phyloP scores from a whole-genome alignment of 1,284 basidiomycete genomes.

The Trametes pubescens region DNA sequence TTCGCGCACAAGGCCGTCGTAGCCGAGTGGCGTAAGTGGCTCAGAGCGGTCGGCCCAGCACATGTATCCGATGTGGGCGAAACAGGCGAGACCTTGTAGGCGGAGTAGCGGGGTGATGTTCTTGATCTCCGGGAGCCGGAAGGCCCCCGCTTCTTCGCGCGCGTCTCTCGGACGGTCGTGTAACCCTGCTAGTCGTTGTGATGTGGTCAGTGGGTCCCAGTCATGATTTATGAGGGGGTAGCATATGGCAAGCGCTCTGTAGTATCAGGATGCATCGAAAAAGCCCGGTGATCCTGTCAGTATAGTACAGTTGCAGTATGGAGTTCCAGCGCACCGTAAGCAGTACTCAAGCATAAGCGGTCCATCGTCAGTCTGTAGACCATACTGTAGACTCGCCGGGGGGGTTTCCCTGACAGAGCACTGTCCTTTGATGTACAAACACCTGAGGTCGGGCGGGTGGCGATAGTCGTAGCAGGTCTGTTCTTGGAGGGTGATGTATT shows the following conservation, averaged over 20 bases:
- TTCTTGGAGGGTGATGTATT: slow-evolving; percentile 10
- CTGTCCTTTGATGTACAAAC: slow-evolving; percentile 2
- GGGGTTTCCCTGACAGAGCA: not conserved
- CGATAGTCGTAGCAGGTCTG: slow-evolving; percentile 14
- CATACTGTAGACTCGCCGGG: not conserved
- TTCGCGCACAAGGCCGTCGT: not conserved
- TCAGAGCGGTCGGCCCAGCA: not conserved
- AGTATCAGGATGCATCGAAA: too few species aligned
- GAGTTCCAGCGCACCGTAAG: slow-evolving; percentile 4
- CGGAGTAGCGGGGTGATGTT: slow-evolving; percentile 9
- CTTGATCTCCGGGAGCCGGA: not conserved
- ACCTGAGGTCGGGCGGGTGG: not conserved
- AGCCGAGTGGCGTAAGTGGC: not conserved
- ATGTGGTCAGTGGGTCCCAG: not conserved
- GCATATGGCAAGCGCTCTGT: not conserved
- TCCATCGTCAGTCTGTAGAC: slow-evolving; percentile 1
- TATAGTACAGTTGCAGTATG: too few species aligned
- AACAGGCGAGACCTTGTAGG: slow-evolving; percentile 15
- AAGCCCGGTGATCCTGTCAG: too few species aligned
- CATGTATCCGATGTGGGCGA: slow-evolving; percentile 9
- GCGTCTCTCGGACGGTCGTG: not conserved
- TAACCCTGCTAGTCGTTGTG: not conserved
- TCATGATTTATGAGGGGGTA: not conserved
- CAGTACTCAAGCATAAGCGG: slow-evolving; percentile 18
- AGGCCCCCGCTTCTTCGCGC: not conserved